These are phyloP conservation scores for Colletotrichum plurivorum DNA, from an alignment of 2,329 filamentous ascomycete genomes.

Conservation along the genomic window DNA sequence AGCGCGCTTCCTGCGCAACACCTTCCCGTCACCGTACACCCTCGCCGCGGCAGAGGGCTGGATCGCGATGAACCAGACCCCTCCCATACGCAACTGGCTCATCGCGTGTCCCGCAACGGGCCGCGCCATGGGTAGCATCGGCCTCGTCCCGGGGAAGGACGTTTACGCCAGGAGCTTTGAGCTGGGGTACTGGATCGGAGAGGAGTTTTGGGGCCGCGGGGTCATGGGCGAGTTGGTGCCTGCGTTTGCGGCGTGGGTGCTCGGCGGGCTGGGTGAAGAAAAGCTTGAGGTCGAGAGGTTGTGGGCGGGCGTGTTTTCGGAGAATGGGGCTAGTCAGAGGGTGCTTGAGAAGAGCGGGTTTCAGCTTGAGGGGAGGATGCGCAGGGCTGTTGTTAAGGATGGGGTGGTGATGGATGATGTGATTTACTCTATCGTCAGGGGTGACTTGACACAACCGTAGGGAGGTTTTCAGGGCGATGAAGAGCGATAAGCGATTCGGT, in stretches of 20 bases:
- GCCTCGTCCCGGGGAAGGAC: slow-evolving; percentile 54
- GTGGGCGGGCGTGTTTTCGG: slow-evolving; percentile 54
- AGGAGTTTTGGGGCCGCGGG: slow-evolving; percentile 60
- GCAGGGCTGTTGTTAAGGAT: slow-evolving; percentile 58
- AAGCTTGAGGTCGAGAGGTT: slow-evolving; percentile 55
- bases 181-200: slow-evolving; percentile 64
- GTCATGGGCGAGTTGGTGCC: slow-evolving; percentile 56
- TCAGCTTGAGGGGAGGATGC: slow-evolving; percentile 57
- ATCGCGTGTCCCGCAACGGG: slow-evolving; percentile 24
- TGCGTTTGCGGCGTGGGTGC: slow-evolving; percentile 61
- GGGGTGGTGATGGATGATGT: slow-evolving; percentile 55
- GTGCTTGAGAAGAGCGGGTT: slow-evolving; percentile 61
- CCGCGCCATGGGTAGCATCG: slow-evolving; percentile 55
- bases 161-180: slow-evolving; percentile 60
- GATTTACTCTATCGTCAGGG: slow-evolving; percentile 55
- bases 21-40: slow-evolving; percentile 63
- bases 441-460: slow-evolving; percentile 44
- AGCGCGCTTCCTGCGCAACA: slow-evolving; percentile 55
- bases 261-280: slow-evolving; percentile 49
- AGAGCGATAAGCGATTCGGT: too few relatives aligned
- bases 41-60: slow-evolving; percentile 55
- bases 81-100: slow-evolving; percentile 26
- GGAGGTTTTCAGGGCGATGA: too few relatives aligned
- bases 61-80: slow-evolving; percentile 45
- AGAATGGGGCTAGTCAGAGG: slow-evolving; percentile 56